Conservation (phyloP, 805 yeast species). For the Blastobotrys parvus region DNA sequence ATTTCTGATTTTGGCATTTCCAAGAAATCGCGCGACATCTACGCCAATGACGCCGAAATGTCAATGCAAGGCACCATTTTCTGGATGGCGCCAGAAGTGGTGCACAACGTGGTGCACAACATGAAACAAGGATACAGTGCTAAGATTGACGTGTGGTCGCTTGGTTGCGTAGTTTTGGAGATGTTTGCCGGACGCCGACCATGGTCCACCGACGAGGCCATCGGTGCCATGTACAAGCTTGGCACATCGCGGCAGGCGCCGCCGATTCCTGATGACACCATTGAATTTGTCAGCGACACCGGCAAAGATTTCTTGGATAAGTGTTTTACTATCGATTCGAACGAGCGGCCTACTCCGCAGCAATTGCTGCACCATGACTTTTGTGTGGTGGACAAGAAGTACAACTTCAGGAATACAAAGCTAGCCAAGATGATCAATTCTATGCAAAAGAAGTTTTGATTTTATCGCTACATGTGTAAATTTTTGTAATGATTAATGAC, state of each 20-base stretch:
- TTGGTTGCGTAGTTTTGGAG: slow-evolving; percentile 94
- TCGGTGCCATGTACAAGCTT: slow-evolving; percentile 82
- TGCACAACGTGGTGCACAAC: slow-evolving; percentile 67
- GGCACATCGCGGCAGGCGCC: slow-evolving; percentile 89
- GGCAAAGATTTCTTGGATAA: slow-evolving; percentile 66
- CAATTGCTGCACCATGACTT: slow-evolving; percentile 50
- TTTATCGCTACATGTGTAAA: no score
- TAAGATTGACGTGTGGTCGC: slow-evolving; percentile 95
- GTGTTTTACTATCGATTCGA: slow-evolving; percentile 71
- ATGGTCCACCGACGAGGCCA: slow-evolving; percentile 93
- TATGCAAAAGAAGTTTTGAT: slow-evolving; percentile 8
- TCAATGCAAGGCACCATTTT: slow-evolving; percentile 98
- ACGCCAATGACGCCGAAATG: slow-evolving; percentile 88
- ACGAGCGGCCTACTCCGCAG: slow-evolving; percentile 80
- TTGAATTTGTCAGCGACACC: slow-evolving; percentile 48
- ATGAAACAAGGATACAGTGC: slow-evolving; percentile 91
- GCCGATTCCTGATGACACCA: slow-evolving; percentile 88
- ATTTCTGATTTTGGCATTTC: slow-evolving; percentile 97
- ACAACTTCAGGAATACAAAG: slow-evolving; percentile 46
- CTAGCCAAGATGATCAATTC: slow-evolving; percentile 43
- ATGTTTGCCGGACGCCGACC: slow-evolving; percentile 98
- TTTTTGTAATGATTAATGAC: no score
- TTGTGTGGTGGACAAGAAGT: slow-evolving; percentile 34
- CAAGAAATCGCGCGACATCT: slow-evolving; percentile 73
- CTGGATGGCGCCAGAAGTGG: slow-evolving; percentile 99